phyloP scores from a whole-genome alignment of 805 yeast species.

The Vanderwaltozyma tropicalis region DNA sequence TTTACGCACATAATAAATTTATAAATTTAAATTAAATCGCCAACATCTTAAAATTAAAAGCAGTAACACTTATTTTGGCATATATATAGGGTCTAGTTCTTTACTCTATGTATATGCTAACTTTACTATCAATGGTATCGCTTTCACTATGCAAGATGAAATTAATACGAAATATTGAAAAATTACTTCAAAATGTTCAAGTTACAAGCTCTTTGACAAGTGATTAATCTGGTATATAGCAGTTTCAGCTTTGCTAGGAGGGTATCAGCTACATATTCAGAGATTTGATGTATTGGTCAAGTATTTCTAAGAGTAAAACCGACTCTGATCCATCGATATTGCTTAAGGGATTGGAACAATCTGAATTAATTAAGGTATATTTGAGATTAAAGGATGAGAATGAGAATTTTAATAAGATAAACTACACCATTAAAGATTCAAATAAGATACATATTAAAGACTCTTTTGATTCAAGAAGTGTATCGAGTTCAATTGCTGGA shows the following conservation, averaged over 20 bases:
- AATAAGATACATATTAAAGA: not conserved
- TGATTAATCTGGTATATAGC: too few relatives aligned
- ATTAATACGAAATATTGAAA: too few relatives aligned
- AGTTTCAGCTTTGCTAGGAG: too few relatives aligned
- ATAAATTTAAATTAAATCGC: slow-evolving; percentile 9
- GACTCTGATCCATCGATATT: not conserved
- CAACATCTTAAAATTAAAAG: not conserved
- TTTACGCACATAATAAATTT: not conserved
- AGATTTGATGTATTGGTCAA: slow-evolving; percentile 1
- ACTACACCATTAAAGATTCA: not conserved
- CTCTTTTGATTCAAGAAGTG: not conserved
- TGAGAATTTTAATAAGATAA: not conserved
- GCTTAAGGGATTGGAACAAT: slow-evolving; percentile 1
- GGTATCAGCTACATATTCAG: too few relatives aligned
- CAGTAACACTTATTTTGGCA: too few relatives aligned
- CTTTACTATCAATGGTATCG: too few relatives aligned
- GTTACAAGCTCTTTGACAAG: too few relatives aligned
- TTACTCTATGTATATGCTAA: too few relatives aligned
- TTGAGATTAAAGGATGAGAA: slow-evolving; percentile 1
- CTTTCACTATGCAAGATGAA: too few relatives aligned
- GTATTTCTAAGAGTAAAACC: not conserved
- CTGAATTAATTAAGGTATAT: not conserved
- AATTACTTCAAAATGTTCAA: too few relatives aligned
- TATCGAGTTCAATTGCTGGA: not conserved
- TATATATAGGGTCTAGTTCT: too few relatives aligned